These are phyloP conservation scores for Dichotomocladium elegans DNA, from an alignment of 371 early-diverging fungal genomes.

Conservation along the genomic window DNA sequence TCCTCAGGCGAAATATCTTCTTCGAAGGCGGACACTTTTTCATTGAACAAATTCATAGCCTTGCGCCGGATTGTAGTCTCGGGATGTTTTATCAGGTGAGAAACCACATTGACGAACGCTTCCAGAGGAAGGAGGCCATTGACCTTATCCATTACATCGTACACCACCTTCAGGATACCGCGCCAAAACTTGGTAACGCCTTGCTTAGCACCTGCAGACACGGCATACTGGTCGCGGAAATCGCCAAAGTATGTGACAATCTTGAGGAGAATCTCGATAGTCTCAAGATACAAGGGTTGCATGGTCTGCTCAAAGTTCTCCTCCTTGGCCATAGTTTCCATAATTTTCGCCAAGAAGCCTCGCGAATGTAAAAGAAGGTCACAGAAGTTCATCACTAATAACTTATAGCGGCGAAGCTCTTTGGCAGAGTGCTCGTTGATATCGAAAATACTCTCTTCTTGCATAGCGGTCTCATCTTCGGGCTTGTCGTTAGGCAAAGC, in stretches of 20 bases:
- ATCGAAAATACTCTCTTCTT: slow-evolving; percentile 36
- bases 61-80: slow-evolving; percentile 73
- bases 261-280: slow-evolving; percentile 46
- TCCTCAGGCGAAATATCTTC: slow-evolving; percentile 41
- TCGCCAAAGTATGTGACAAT: slow-evolving; percentile 55
- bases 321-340: slow-evolving; percentile 31
- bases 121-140: slow-evolving; percentile 72
- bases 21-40: slow-evolving; percentile 54
- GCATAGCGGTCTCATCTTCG: slow-evolving; percentile 29
- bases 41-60: slow-evolving; percentile 76
- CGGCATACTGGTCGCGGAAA: slow-evolving; percentile 37
- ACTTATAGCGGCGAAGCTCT: slow-evolving; percentile 76
- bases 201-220: slow-evolving; percentile 25
- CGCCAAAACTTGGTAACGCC: slow-evolving; percentile 59
- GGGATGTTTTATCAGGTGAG: slow-evolving; percentile 62
- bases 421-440: slow-evolving; percentile 53
- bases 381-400: slow-evolving; percentile 67
- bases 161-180: slow-evolving; percentile 55
- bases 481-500: slow-evolving; percentile 63
- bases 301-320: slow-evolving; percentile 29
- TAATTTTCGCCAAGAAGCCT: slow-evolving; percentile 60
- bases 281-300: slow-evolving; percentile 50
- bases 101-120: slow-evolving; percentile 69
- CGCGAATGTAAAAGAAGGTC: slow-evolving; percentile 61
- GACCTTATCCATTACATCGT: slow-evolving; percentile 73